phyloP scores from a whole-genome alignment of 1,284 basidiomycete genomes.

The Leccinum subrobustum region DNA sequence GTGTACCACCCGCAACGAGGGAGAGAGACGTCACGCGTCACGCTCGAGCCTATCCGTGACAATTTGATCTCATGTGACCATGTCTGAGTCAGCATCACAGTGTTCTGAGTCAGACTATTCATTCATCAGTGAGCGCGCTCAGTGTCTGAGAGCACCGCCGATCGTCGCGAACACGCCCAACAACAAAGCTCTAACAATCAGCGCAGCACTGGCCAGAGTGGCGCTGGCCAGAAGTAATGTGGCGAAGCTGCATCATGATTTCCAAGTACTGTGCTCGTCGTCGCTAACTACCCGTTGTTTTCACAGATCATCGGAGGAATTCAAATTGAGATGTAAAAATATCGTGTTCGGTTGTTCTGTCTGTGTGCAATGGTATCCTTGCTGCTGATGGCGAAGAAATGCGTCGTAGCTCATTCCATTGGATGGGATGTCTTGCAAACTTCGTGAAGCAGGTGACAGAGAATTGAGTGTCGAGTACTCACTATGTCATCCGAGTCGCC shows the following conservation, averaged over 20 bases:
- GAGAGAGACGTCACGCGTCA: no score
- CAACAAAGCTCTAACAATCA: neutral
- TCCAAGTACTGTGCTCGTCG: neutral
- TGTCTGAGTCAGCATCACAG: no score
- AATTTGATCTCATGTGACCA: no score
- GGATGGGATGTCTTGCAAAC: neutral
- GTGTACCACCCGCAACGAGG: no score
- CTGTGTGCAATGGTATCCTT: neutral
- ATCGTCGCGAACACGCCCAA: slow-evolving; percentile 1
- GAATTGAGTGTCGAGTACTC: neutral
- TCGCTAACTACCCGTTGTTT: neutral
- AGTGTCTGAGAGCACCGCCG: slow-evolving; percentile 2
- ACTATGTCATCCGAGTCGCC: neutral
- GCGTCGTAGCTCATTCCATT: neutral
- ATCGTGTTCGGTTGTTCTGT: neutral
- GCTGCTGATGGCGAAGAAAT: neutral
- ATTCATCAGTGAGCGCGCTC: slow-evolving; percentile 1
- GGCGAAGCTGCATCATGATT: neutral
- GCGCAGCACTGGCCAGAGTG: neutral
- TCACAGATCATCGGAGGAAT: neutral
- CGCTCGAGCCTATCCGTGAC: no score
- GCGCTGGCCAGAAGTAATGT: slow-evolving; percentile 4
- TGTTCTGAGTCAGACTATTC: no score
- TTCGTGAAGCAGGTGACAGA: neutral
- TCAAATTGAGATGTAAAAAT: neutral